These are phyloP conservation scores for Elymus sibiricus DNA, from an alignment of 176 grass and related monocot genomes.

Conservation along the genomic window DNA sequence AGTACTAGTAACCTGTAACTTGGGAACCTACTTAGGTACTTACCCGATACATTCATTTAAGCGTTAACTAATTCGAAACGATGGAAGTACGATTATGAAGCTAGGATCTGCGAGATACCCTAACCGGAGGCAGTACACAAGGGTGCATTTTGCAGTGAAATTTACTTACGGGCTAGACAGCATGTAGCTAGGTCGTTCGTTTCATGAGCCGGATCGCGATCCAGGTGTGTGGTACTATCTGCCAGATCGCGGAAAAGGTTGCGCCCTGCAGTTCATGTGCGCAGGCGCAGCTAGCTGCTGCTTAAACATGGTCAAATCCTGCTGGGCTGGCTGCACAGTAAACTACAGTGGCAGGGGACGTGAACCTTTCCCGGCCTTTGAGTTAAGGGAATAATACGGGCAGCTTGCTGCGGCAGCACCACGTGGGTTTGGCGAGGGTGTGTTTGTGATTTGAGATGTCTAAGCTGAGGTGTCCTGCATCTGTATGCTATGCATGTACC, in stretches of 20 bases:
- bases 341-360: constrained; percentile 10
- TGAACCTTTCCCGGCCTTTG: neutral
- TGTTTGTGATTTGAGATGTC: neutral
- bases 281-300: neutral
- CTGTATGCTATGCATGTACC: neutral
- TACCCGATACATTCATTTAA: too few relatives aligned
- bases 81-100: too few relatives aligned
- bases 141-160: neutral
- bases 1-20: neutral
- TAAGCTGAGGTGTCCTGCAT: neutral
- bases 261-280: constrained; percentile 28
- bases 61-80: too few relatives aligned
- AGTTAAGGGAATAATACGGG: neutral
- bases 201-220: constrained; percentile 12
- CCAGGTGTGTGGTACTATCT: constrained; percentile 10
- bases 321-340: constrained; percentile 16
- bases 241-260: constrained; percentile 11
- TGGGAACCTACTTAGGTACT: neutral
- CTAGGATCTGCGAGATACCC: neutral
- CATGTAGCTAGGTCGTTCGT: neutral
- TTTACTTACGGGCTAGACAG: neutral
- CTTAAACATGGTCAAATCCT: constrained; percentile 30
- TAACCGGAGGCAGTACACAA: neutral
- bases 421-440: constrained; percentile 3
- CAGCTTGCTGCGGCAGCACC: neutral